Conservation (phyloP, 257 asterid species). For the Capsicum pubescens region DNA sequence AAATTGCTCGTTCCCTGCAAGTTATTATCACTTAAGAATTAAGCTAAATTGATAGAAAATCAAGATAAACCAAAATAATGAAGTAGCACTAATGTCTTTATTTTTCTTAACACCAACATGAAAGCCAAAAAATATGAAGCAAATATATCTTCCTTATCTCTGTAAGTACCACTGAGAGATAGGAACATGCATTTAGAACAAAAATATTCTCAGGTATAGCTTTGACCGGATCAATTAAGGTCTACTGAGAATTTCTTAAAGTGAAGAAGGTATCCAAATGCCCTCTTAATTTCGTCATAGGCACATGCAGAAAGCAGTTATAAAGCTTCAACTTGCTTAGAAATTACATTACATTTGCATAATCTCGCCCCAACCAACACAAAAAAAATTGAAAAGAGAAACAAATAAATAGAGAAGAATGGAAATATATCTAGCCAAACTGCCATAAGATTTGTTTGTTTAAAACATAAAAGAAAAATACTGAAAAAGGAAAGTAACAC, state of each 20-base stretch:
- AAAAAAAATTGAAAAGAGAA: neutral
- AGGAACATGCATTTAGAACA: neutral
- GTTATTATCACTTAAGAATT: neutral
- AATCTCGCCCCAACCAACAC: constrained; percentile 1
- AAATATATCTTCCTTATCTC: neutral
- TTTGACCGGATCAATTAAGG: neutral
- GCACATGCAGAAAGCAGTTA: neutral
- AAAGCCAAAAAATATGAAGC: neutral
- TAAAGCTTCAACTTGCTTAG: neutral
- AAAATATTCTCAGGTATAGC: neutral
- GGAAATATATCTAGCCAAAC: neutral
- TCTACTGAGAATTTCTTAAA: neutral
- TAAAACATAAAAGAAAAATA: neutral
- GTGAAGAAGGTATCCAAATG: neutral
- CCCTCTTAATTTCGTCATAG: neutral
- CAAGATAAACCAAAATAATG: neutral
- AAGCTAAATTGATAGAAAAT: neutral
- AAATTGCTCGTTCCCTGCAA: constrained; percentile 82
- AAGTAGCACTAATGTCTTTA: neutral
- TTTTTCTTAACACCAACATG: neutral
- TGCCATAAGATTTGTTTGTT: neutral
- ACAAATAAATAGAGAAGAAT: neutral
- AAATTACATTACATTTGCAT: neutral
- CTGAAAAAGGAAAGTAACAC: neutral
- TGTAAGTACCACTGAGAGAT: neutral